These are phyloP conservation scores for Melaleuca quinquenervia DNA, from an alignment of 345 rosid genomes.

Conservation along the genomic window DNA sequence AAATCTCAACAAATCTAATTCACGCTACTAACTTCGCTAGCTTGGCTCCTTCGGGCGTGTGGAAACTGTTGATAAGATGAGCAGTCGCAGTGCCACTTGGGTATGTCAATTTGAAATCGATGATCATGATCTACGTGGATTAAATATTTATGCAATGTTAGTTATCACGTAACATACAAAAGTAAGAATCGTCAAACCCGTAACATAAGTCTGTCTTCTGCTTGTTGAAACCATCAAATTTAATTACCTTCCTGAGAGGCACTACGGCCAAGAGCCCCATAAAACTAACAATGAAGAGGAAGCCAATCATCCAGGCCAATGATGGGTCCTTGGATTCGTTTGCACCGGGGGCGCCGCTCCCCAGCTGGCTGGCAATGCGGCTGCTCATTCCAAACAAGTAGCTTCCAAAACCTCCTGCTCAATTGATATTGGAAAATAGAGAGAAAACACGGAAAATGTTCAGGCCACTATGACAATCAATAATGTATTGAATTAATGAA, in stretches of 20 bases:
- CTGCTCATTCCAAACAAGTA: not conserved
- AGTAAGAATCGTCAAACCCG: not conserved
- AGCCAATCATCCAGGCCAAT: constrained; percentile 62
- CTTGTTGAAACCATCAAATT: not conserved
- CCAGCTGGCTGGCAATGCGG: not conserved
- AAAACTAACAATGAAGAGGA: constrained; percentile 80
- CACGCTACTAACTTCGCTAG: constrained; percentile 47
- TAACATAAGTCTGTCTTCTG: not conserved
- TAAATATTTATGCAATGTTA: not conserved
- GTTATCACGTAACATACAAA: not conserved
- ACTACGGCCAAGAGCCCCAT: constrained; percentile 75
- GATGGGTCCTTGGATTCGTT: constrained; percentile 14
- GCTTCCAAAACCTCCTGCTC: not conserved
- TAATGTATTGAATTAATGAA: not conserved
- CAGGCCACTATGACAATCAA: not conserved
- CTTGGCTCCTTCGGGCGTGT: constrained; percentile 67
- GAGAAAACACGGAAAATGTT: not conserved
- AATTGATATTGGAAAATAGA: not conserved
- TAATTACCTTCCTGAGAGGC: constrained; percentile 60
- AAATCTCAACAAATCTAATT: not conserved
- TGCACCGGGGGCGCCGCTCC: not conserved
- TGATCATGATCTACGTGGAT: constrained; percentile 45
- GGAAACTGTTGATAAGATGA: constrained; percentile 73
- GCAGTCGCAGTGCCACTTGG: constrained; percentile 91
- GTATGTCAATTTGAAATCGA: constrained; percentile 60